These are phyloP conservation scores for Jimgerdemannia flammicorona DNA, from an alignment of 192 early-diverging fungal genomes.

Conservation along the genomic window DNA sequence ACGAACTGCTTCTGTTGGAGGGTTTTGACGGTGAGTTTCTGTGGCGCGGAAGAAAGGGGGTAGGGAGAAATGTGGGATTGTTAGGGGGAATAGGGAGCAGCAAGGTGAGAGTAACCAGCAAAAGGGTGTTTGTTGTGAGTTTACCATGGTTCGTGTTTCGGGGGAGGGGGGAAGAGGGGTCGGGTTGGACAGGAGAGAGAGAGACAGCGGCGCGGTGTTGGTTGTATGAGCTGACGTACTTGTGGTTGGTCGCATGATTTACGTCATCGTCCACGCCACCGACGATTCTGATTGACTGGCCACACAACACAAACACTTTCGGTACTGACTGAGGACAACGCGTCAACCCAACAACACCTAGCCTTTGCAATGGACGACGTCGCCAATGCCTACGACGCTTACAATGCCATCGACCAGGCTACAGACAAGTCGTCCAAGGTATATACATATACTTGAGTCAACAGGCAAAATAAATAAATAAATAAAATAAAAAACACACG, in stretches of 20 bases:
- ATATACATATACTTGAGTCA: not conserved
- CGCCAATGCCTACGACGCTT: conserved; percentile 25
- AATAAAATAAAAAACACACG: no score
- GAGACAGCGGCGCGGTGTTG: not conserved
- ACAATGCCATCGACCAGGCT: conserved; percentile 31
- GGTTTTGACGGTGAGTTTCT: conserved; percentile 88
- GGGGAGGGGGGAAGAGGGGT: not conserved
- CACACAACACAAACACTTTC: not conserved
- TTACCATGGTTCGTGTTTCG: not conserved
- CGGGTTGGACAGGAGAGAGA: not conserved
- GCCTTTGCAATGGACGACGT: conserved; percentile 21
- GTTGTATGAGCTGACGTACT: not conserved
- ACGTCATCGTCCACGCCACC: not conserved
- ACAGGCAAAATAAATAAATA: no score
- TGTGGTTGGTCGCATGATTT: not conserved
- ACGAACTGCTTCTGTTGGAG: conserved; percentile 82
- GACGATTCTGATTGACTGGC: not conserved
- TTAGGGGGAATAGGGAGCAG: no score
- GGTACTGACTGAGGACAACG: not conserved
- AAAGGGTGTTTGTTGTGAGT: not conserved
- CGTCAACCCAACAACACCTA: not conserved
- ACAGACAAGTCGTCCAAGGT: conserved; percentile 27
- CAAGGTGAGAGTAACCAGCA: no score
- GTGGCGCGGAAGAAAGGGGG: not conserved
- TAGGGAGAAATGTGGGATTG: not conserved